A percentile compares a stretch with the other conserved stretches of the same genome.
Evolutionary conservation across 306 rosid genomes (phyloP).

Genomic region (Trichosanthes cucumerina): DNA sequence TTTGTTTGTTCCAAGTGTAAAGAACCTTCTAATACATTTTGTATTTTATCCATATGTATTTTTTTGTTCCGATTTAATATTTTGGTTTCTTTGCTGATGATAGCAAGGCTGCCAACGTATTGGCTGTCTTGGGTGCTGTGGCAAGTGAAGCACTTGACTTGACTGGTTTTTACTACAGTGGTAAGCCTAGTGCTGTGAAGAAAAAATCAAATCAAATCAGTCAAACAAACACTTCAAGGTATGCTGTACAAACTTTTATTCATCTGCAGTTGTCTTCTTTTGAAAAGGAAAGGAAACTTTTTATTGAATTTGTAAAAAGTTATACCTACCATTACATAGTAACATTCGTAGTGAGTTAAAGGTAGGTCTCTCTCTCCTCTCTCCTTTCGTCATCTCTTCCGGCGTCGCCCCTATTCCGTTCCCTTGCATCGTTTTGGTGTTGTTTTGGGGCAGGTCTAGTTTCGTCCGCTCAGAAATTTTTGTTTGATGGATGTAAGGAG

Average conservation of each 20-base stretch:
- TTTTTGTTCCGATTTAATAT: conserved; percentile 17
- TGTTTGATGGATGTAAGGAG: too few species aligned
- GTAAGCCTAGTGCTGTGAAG: conserved; percentile 56
- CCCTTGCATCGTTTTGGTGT: too few species aligned
- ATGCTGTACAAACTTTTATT: background rate
- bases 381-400: too few species aligned
- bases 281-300: background rate
- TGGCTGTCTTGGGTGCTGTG: conserved; percentile 87
- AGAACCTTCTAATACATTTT: background rate
- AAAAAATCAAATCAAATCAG: conserved; percentile 47
- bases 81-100: conserved; percentile 28
- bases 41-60: background rate
- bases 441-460: too few species aligned
- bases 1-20: conserved; percentile 3
- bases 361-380: too few species aligned
- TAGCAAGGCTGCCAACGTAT: conserved; percentile 94
- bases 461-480: too few species aligned
- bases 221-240: conserved; percentile 62
- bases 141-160: conserved; percentile 88
- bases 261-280: background rate
- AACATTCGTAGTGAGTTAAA: too few species aligned
- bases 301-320: background rate
- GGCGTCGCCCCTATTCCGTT: too few species aligned
- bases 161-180: conserved; percentile 84
- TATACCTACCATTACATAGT: background rate